These are phyloP conservation scores for Tolypocladium sp. DNA, from an alignment of 2,329 filamentous ascomycete species.

Conservation along the genomic window DNA sequence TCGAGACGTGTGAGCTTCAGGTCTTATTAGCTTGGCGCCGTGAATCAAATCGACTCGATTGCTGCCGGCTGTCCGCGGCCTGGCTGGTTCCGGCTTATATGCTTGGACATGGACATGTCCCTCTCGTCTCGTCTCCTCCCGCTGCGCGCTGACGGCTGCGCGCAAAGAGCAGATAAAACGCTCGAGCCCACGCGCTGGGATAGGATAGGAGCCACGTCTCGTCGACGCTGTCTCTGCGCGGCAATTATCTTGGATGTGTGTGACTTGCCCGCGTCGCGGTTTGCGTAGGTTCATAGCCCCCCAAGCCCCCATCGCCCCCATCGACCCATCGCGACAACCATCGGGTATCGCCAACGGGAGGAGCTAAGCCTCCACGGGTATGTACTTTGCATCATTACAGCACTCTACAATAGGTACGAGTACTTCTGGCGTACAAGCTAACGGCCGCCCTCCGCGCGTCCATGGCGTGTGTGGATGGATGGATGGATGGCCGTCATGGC, in stretches of 20 bases:
- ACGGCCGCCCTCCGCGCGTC: background rate
- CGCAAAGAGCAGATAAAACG: background rate
- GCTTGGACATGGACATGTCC: background rate
- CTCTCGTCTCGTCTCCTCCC: background rate
- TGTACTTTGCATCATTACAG: background rate
- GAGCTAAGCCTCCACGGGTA: background rate
- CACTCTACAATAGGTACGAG: background rate
- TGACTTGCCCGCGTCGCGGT: background rate
- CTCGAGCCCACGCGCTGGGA: background rate
- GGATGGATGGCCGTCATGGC: background rate
- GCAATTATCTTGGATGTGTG: background rate
- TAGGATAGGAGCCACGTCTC: background rate
- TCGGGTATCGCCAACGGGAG: background rate
- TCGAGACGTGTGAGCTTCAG: no score
- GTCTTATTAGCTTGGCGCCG: background rate
- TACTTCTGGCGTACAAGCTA: background rate
- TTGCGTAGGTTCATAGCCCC: background rate
- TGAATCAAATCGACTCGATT: no score
- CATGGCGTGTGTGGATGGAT: background rate
- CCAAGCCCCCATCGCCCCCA: background rate
- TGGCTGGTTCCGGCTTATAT: background rate
- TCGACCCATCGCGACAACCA: background rate
- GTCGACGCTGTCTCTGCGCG: background rate
- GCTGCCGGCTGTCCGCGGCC: background rate
- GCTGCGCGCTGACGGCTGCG: no score